Evolutionary conservation across 2,329 filamentous ascomycete species (phyloP).

Genomic region (Trichoderma brevicompactum): DNA sequence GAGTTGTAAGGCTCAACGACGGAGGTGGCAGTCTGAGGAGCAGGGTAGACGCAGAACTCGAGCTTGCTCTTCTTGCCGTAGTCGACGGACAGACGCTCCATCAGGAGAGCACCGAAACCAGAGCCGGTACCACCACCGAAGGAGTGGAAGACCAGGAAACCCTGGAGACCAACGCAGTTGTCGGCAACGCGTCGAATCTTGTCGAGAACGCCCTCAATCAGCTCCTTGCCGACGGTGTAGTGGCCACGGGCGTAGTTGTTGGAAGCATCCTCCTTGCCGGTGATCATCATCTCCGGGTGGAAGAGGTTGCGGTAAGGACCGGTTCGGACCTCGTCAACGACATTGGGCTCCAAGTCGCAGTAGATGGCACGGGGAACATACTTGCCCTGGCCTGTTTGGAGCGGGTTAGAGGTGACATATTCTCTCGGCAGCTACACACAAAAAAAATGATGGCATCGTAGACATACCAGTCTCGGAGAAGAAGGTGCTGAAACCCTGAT

Average conservation of each 20-base stretch:
- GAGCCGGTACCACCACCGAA: constrained; percentile 99
- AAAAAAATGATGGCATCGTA: background rate
- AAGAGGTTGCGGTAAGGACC: constrained; percentile 95
- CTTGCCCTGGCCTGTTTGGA: constrained; percentile 82
- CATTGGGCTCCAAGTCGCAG: constrained; percentile 99
- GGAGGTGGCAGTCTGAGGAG: constrained; percentile 93
- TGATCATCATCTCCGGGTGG: constrained; percentile 99
- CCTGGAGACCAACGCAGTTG: constrained; percentile 96
- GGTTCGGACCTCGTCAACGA: constrained; percentile 98
- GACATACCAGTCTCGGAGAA: constrained; percentile 96
- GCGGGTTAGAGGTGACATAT: constrained; percentile 10
- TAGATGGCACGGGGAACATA: constrained; percentile 99
- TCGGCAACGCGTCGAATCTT: constrained; percentile 97
- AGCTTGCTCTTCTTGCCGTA: constrained; percentile 99
- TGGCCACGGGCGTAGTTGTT: constrained; percentile 99
- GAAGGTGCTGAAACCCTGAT: constrained; percentile 99
- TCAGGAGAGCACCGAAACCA: constrained; percentile 95
- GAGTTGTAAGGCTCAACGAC: constrained; percentile 99
- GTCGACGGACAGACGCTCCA: constrained; percentile 98
- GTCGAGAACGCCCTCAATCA: constrained; percentile 97
- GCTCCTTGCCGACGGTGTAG: constrained; percentile 99
- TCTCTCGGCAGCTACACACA: background rate
- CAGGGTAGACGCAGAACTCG: constrained; percentile 99
- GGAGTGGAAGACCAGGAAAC: constrained; percentile 99
- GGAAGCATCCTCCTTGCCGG: constrained; percentile 99